These are phyloP conservation scores for Magnaporthiopsis poae DNA, from an alignment of 2,329 filamentous ascomycete genomes.

Conservation along the genomic window DNA sequence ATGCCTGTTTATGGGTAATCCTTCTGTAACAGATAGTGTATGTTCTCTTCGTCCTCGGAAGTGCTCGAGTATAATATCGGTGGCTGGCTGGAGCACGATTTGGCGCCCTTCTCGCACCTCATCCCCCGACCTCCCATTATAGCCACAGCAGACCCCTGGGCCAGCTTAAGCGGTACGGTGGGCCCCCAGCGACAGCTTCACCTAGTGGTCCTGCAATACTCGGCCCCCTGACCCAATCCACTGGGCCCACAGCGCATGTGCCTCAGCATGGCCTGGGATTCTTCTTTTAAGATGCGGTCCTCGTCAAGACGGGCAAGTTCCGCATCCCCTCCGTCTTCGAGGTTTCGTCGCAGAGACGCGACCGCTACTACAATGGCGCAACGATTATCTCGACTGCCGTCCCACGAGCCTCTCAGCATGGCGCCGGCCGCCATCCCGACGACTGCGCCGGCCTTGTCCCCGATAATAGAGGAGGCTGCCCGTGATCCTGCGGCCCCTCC, in stretches of 20 bases:
- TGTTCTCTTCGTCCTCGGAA: not conserved
- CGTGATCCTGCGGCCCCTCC: not conserved
- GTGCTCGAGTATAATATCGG: not conserved
- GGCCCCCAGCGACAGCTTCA: not conserved
- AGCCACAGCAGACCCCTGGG: not conserved
- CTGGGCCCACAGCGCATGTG: not conserved
- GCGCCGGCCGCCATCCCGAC: slow-evolving; percentile 4
- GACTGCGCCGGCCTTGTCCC: not conserved
- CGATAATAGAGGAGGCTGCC: slow-evolving; percentile 5
- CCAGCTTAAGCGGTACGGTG: not conserved
- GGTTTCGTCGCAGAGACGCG: not conserved
- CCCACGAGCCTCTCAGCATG: slow-evolving; percentile 7
- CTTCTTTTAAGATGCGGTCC: slow-evolving; percentile 4
- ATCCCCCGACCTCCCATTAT: not conserved
- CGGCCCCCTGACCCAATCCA: not conserved
- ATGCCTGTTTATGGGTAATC: not conserved
- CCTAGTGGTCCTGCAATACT: not conserved
- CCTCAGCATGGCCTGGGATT: slow-evolving; percentile 6
- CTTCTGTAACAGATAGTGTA: not conserved
- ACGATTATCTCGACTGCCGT: not conserved
- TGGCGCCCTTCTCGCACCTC: not conserved
- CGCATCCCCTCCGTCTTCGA: not conserved
- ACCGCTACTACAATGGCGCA: not conserved
- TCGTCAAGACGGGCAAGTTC: not conserved
- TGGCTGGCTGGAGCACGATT: not conserved